Conservation (phyloP, 345 rosid species). For the Linum trigynum region DNA sequence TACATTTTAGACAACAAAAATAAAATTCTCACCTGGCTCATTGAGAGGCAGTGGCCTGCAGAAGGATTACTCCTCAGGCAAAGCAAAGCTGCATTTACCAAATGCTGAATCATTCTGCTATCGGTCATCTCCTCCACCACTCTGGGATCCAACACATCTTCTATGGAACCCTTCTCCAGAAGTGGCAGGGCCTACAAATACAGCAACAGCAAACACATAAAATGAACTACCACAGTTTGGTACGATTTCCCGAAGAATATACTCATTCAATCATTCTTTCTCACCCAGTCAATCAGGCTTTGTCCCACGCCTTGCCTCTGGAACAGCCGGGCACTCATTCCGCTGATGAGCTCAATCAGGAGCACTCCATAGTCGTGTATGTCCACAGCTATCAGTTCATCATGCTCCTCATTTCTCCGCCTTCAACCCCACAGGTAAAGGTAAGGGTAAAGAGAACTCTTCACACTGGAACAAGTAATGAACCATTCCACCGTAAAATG, state of each 20-base stretch:
- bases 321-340: slow-evolving; percentile 24
- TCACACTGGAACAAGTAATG: slow-evolving; percentile 1
- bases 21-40: slow-evolving; percentile 26
- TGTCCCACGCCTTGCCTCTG: slow-evolving; percentile 13
- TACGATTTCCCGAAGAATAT: background rate
- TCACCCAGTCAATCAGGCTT: slow-evolving; percentile 35
- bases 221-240: background rate
- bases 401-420: slow-evolving; percentile 17
- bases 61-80: slow-evolving; percentile 24
- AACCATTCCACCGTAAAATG: background rate
- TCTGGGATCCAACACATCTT: slow-evolving; percentile 27
- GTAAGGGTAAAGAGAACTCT: background rate
- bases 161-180: slow-evolving; percentile 17
- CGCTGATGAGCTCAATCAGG: slow-evolving; percentile 39
- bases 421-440: slow-evolving; percentile 12
- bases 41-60: slow-evolving; percentile 12
- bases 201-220: background rate
- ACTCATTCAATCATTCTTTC: background rate
- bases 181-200: slow-evolving; percentile 29
- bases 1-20: background rate
- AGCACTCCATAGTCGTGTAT: slow-evolving; percentile 33
- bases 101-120: slow-evolving; percentile 13
- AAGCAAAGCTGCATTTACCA: slow-evolving; percentile 37
- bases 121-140: slow-evolving; percentile 19
- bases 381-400: slow-evolving; percentile 21